Evolutionary conservation across 2,329 filamentous ascomycete genomes (phyloP).

Genomic region (Colletotrichum costaricense): DNA sequence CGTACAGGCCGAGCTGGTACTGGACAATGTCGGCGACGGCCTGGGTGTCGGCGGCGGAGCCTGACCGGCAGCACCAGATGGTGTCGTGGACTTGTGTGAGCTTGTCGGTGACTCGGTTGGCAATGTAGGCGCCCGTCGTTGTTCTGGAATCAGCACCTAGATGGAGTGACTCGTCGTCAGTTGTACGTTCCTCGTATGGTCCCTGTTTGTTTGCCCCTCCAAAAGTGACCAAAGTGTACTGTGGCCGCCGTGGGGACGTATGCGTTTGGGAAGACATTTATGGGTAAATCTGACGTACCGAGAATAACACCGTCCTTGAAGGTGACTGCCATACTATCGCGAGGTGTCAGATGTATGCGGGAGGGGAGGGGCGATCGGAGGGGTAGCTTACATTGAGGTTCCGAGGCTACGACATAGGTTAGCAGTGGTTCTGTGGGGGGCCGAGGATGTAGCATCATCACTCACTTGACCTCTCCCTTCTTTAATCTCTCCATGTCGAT

Average conservation of each 20-base stretch:
- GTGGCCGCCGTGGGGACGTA: too few relatives aligned
- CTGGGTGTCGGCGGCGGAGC: constrained; percentile 97
- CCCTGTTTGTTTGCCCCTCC: not conserved
- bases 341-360: constrained; percentile 40
- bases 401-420: constrained; percentile 74
- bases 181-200: not conserved
- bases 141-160: constrained; percentile 93
- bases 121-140: constrained; percentile 97
- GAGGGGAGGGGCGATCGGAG: constrained; percentile 6
- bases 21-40: constrained; percentile 98
- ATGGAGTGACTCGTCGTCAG: not conserved
- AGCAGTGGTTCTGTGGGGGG: constrained; percentile 36
- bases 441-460: constrained; percentile 36
- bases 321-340: constrained; percentile 93
- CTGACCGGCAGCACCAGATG: constrained; percentile 99
- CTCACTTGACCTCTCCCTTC: constrained; percentile 98
- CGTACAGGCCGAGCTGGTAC: constrained; percentile 94
- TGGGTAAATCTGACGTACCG: constrained; percentile 56
- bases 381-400: constrained; percentile 86
- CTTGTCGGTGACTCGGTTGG: constrained; percentile 99
- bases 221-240: not conserved
- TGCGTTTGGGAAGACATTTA: not conserved
- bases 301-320: constrained; percentile 99
- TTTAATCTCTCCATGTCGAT: constrained; percentile 99
- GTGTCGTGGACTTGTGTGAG: constrained; percentile 98